phyloP scores from a whole-genome alignment of 1,139 yeast species.

The Wickerhamomyces sp. region DNA sequence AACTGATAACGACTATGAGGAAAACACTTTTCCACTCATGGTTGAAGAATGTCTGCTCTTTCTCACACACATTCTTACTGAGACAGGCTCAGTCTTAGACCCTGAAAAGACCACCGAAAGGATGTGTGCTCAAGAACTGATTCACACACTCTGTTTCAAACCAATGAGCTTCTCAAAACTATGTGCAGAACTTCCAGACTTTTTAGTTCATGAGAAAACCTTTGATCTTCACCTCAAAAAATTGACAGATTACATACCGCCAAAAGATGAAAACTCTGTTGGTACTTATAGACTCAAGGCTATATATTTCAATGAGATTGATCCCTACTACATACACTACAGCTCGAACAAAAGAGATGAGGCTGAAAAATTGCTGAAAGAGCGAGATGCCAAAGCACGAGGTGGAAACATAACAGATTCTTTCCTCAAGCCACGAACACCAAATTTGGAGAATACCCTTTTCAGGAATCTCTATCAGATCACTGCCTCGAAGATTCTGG shows the following conservation, averaged over 20 bases:
- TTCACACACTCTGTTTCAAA: constrained; percentile 75
- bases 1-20: constrained; percentile 36
- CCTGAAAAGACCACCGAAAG: constrained; percentile 47
- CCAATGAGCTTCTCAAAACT: constrained; percentile 70
- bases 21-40: constrained; percentile 47
- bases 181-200: constrained; percentile 68
- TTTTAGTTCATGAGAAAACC: constrained; percentile 61
- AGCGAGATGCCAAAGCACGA: constrained; percentile 27
- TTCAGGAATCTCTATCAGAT: constrained; percentile 40
- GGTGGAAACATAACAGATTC: constrained; percentile 38
- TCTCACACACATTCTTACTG: constrained; percentile 65
- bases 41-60: constrained; percentile 77
- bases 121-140: constrained; percentile 61
- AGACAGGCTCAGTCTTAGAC: constrained; percentile 53
- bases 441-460: constrained; percentile 29
- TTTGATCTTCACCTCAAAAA: constrained; percentile 66
- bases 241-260: constrained; percentile 58
- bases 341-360: constrained; percentile 78
- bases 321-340: constrained; percentile 81
- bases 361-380: constrained; percentile 39
- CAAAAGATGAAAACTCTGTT: constrained; percentile 56
- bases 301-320: constrained; percentile 48
- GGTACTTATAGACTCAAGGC: constrained; percentile 70
- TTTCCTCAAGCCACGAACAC: constrained; percentile 43
- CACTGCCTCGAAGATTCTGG: constrained; percentile 47